Conservation (phyloP, 305 asterid genomes). For the Ruellia speciosa region DNA sequence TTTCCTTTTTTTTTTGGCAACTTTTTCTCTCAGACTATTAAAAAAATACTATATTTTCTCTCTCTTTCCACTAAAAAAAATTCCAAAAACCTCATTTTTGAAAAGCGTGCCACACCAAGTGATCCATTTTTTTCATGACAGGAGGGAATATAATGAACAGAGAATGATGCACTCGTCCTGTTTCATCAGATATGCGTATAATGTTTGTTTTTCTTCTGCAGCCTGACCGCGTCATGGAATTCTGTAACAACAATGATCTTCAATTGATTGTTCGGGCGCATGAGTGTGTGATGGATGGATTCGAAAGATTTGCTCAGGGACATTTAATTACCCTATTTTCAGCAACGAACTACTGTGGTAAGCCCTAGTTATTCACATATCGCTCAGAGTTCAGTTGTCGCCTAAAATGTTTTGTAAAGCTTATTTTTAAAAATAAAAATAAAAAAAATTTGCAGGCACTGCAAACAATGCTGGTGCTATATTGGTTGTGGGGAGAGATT, state of each 20-base stretch:
- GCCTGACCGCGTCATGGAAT: slow-evolving; percentile 99
- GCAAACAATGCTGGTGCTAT: slow-evolving; percentile 99
- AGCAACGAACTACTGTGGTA: slow-evolving; percentile 99
- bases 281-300: slow-evolving; percentile 99
- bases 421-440: background rate
- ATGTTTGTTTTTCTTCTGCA: slow-evolving; percentile 29
- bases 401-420: slow-evolving; percentile 1
- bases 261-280: slow-evolving; percentile 97
- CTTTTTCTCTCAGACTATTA: too few relatives aligned
- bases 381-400: slow-evolving; percentile 7
- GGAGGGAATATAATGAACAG: too few relatives aligned
- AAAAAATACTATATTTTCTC: too few relatives aligned
- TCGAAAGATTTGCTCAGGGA: slow-evolving; percentile 99
- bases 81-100: too few relatives aligned
- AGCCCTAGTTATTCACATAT: slow-evolving; percentile 18
- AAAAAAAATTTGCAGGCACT: slow-evolving; percentile 45
- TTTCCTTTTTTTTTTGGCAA: too few relatives aligned
- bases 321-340: slow-evolving; percentile 93
- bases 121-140: too few relatives aligned
- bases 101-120: too few relatives aligned
- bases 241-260: slow-evolving; percentile 91
- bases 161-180: background rate
- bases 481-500: slow-evolving; percentile 98
- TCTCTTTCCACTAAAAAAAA: too few relatives aligned
- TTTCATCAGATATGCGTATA: background rate